A percentile compares a stretch with the other conserved stretches of the same genome.
Evolutionary conservation across 441 rosid genomes (phyloP).

Genomic region (Syzygium syzygioides): DNA sequence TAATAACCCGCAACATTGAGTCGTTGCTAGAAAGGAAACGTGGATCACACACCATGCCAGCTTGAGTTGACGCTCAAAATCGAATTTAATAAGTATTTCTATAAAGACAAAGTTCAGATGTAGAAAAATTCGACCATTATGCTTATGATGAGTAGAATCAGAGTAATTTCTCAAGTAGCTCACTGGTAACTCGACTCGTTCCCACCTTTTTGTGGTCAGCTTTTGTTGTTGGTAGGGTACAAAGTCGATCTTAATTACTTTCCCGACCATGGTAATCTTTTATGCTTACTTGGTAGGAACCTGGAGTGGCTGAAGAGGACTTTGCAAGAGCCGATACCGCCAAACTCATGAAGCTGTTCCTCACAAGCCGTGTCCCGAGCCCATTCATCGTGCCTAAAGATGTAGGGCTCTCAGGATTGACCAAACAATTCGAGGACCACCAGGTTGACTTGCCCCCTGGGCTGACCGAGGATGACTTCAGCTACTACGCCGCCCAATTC

Average conservation of each 20-base stretch:
- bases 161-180: no score
- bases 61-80: no score
- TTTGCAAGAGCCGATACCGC: slow-evolving; percentile 43
- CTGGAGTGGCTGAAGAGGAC: slow-evolving; percentile 52
- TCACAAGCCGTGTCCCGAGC: slow-evolving; percentile 29
- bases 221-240: background rate
- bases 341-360: slow-evolving; percentile 30
- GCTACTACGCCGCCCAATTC: slow-evolving; percentile 40
- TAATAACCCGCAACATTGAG: no score
- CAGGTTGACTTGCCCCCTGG: slow-evolving; percentile 36
- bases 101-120: no score
- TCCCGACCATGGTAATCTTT: background rate
- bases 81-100: no score
- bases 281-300: slow-evolving; percentile 21
- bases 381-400: slow-evolving; percentile 46
- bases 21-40: no score
- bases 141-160: no score
- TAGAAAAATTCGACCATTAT: no score
- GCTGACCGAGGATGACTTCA: slow-evolving; percentile 49
- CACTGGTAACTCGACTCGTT: no score
- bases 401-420: slow-evolving; percentile 35
- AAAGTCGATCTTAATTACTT: background rate
- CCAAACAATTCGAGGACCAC: background rate
- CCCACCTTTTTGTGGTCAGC: background rate
- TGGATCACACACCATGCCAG: no score